These are phyloP conservation scores for Sarcocystis neurona DNA, from an alignment of 169 alveolate genomes.

Conservation along the genomic window DNA sequence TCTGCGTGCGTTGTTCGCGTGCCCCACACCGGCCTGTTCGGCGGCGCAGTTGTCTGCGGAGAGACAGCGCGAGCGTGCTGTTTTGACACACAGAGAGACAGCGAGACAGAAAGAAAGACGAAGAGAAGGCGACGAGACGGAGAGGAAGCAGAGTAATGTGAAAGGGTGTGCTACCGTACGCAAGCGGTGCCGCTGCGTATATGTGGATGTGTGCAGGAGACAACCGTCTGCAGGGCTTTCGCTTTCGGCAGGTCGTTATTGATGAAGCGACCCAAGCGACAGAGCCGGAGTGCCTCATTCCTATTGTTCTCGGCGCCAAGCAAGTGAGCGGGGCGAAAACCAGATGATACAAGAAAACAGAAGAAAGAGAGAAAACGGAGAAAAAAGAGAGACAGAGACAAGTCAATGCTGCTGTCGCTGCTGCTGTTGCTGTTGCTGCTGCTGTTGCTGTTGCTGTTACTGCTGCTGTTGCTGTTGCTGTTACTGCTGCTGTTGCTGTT, in stretches of 20 bases:
- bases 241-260: conserved; percentile 89
- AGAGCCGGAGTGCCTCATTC: conserved; percentile 93
- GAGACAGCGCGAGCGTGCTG: too few relatives aligned
- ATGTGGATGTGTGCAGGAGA: too few relatives aligned
- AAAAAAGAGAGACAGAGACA: neutral
- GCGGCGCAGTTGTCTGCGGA: too few relatives aligned
- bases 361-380: neutral
- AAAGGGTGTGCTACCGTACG: too few relatives aligned
- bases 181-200: too few relatives aligned
- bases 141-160: too few relatives aligned
- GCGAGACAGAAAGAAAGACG: too few relatives aligned
- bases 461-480: neutral
- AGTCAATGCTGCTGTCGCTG: neutral
- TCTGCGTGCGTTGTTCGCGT: too few relatives aligned
- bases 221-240: conserved; percentile 84
- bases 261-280: conserved; percentile 97
- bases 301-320: conserved; percentile 89
- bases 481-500: neutral
- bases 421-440: neutral
- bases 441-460: neutral
- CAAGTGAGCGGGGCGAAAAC: conserved; percentile 65
- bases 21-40: too few relatives aligned
- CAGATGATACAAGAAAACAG: neutral
- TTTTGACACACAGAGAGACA: too few relatives aligned
- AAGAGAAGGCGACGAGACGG: too few relatives aligned